Conservation (phyloP, 352 stramenopile species). For the Pelagophyceae sp. region DNA sequence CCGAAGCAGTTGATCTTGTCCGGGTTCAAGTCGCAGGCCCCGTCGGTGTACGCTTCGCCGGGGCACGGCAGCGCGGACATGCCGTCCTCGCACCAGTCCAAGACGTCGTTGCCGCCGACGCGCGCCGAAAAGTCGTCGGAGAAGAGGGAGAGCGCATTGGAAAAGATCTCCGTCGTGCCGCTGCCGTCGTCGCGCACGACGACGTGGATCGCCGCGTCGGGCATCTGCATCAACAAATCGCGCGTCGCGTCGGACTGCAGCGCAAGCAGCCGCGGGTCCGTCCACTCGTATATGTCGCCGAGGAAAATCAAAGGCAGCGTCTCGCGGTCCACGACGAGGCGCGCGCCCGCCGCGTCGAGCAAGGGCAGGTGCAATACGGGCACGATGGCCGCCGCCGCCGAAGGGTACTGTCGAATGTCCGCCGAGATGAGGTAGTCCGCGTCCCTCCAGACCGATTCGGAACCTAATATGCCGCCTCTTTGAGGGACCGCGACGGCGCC, state of each 20-base stretch:
- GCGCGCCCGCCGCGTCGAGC: neutral
- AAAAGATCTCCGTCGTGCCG: conserved; percentile 30
- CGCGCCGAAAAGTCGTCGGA: neutral
- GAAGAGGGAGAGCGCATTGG: conserved; percentile 19
- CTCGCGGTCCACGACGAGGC: conserved; percentile 3
- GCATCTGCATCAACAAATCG: neutral
- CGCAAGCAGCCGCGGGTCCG: neutral
- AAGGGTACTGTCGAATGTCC: conserved; percentile 24
- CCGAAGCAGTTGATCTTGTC: too few species aligned
- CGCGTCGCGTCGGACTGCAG: neutral
- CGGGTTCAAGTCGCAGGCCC: too few species aligned
- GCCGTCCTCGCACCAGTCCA: conserved; percentile 11
- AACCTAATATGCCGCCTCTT: too few species aligned
- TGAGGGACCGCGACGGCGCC: too few species aligned
- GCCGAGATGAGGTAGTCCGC: conserved; percentile 8
- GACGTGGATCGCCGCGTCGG: conserved; percentile 15
- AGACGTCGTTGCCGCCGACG: conserved; percentile 11
- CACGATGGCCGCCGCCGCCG: conserved; percentile 22
- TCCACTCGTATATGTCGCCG: conserved; percentile 9
- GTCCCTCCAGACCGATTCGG: too few species aligned
- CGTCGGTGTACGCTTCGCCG: too few species aligned
- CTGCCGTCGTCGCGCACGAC: conserved; percentile 24
- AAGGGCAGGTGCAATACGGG: conserved; percentile 3
- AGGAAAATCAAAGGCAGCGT: neutral
- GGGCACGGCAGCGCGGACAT: neutral